Base-by-base conservation (phyloP, 345 rosid species). In the Zanthoxylum bungeanum region DNA sequence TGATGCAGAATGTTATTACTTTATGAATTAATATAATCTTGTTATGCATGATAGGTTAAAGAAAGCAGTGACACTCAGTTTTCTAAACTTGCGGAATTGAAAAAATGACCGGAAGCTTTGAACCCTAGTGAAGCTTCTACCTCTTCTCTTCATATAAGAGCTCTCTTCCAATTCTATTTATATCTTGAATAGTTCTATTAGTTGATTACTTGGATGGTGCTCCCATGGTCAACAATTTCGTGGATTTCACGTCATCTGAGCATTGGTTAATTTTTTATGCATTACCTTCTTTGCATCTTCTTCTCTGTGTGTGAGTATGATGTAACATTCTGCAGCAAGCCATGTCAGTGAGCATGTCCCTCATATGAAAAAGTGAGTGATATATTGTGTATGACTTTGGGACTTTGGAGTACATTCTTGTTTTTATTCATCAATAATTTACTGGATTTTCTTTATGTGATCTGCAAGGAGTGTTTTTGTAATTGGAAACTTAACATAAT, bases 81-180 rank as follows among this genome's bases (percentile, higher is more conserved):
- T 73, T 77, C 97, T 68, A 80, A 92, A 77, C 92, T 93, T 51
- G 93, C 88, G 87, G 90, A 85, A 77, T 76, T 89, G 69, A 89
- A 91, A 85, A 85, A 91, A 79, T 81, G 91, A 33, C 62, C 91
- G 71, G 95, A 88, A 79, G 91, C 94, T n/a, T 75, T 89, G 46
- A 88, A 93, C 81, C 92, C 88, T 19, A 77, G 80, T 70, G 83
- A 90, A 77, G 77, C 82, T 67, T 82, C 93, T 21, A 28, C 66
- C 57, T 75, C 84, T 63, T 33, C 76, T 60, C 73, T 68, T 65
- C 76, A 76, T 72, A 94, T 89, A 79, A 89, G 78, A 89, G 77
- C 53, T 75, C 59, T 79, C 79, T 71, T 73, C 24, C 33, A 34
- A 60, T 66, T 70, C 19, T 62, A n/a, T 12, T 62, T 3, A 8